A percentile compares a stretch with the other conserved stretches of the same genome.
phyloP scores from a whole-genome alignment of 495 filamentous ascomycete genomes.

The Podospora pseudocomata region DNA sequence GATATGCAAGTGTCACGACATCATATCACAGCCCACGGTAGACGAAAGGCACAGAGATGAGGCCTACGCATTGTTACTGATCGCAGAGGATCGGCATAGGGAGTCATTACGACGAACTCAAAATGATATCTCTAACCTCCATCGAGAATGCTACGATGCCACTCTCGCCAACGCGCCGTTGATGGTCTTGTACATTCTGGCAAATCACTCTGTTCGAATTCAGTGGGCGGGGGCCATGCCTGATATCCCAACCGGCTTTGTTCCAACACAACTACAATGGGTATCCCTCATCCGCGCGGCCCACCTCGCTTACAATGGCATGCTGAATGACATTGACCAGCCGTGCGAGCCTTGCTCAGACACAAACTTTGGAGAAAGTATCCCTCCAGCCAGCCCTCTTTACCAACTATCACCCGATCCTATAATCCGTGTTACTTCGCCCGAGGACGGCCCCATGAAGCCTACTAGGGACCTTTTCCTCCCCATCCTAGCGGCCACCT shows the following conservation, averaged over 20 bases:
- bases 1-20: background rate
- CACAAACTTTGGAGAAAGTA: too few relatives aligned
- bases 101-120: background rate
- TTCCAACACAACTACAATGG: constrained; percentile 41
- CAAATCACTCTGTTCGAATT: constrained; percentile 38
- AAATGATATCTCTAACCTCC: background rate
- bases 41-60: background rate
- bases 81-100: background rate
- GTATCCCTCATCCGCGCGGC: constrained; percentile 41
- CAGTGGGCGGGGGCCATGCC: constrained; percentile 34
- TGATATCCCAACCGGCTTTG: constrained; percentile 19
- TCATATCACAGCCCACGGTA: background rate
- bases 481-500: background rate
- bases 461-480: background rate
- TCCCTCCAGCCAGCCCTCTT: background rate
- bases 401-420: background rate
- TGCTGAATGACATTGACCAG: constrained; percentile 25
- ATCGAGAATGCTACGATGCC: constrained; percentile 27
- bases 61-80: background rate
- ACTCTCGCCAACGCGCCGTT: constrained; percentile 44
- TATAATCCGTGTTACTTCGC: background rate
- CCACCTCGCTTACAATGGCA: constrained; percentile 36
- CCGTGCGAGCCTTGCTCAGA: background rate
- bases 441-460: background rate
- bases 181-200: constrained; percentile 47